Conservation (phyloP, 2,329 filamentous ascomycete genomes). For the Colletotrichum melonis region DNA sequence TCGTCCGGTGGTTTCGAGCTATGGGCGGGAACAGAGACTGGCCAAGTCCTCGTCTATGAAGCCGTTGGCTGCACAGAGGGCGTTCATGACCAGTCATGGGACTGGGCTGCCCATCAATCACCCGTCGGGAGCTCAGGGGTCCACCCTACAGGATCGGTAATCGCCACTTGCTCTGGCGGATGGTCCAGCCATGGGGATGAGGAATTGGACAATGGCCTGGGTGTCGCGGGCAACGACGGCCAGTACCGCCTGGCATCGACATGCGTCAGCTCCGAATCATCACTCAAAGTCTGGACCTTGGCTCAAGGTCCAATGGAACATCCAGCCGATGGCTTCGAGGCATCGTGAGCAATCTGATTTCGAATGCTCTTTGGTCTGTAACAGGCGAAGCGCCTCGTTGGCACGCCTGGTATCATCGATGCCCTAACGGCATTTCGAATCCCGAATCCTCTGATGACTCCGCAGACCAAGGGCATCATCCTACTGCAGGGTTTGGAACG, state of each 20-base stretch:
- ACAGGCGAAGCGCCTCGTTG: too few species aligned
- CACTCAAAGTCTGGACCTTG: slow-evolving; percentile 36
- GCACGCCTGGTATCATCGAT: not conserved
- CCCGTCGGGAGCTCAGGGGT: slow-evolving; percentile 62
- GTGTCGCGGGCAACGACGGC: slow-evolving; percentile 20
- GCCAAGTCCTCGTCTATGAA: slow-evolving; percentile 69
- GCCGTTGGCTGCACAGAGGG: slow-evolving; percentile 62
- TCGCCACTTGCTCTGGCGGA: slow-evolving; percentile 67
- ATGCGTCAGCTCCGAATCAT: slow-evolving; percentile 32
- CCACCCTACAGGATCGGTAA: slow-evolving; percentile 66
- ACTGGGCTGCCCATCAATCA: slow-evolving; percentile 59
- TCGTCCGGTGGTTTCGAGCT: slow-evolving; percentile 64
- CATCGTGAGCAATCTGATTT: not conserved
- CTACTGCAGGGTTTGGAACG: not conserved
- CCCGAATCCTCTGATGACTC: not conserved
- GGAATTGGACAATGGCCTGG: slow-evolving; percentile 19
- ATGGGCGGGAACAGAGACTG: slow-evolving; percentile 69
- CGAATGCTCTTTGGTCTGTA: not conserved
- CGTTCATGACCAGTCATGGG: slow-evolving; percentile 57
- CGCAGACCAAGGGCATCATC: not conserved
- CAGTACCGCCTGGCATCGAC: slow-evolving; percentile 31
- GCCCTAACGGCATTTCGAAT: not conserved
- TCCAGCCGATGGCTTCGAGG: not conserved
- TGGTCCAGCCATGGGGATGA: slow-evolving; percentile 53
- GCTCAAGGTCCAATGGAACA: not conserved